Percentiles rank a stretch among this genome's conserved stretches.
Conservation (phyloP, 371 early-diverging fungal genomes). For the Apophysomyces trapeziformis region DNA sequence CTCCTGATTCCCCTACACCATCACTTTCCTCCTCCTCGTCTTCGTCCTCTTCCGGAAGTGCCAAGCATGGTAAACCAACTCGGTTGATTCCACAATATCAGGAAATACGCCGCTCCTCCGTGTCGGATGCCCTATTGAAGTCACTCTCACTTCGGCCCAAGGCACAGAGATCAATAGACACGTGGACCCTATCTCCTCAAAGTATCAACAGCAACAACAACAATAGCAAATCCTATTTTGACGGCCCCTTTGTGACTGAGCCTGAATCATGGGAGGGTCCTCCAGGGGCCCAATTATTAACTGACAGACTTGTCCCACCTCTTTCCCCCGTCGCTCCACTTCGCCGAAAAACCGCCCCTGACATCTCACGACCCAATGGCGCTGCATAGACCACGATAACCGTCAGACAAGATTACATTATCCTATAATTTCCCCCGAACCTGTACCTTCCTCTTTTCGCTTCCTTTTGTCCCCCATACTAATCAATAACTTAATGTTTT, state of each 20-base stretch:
- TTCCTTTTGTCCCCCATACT: no score
- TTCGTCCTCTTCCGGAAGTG: conserved; percentile 2
- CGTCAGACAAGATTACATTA: background rate
- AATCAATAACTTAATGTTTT: no score
- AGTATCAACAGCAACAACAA: background rate
- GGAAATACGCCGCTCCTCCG: conserved; percentile 9
- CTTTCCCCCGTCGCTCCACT: conserved; percentile 11
- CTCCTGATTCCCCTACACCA: conserved; percentile 6
- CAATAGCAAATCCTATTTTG: background rate
- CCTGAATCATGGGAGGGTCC: conserved; percentile 6
- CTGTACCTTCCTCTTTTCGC: background rate
- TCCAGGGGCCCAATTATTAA: conserved; percentile 5
- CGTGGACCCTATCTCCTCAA: conserved; percentile 5
- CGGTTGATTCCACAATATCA: background rate
- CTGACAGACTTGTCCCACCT: background rate
- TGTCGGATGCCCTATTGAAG: conserved; percentile 10
- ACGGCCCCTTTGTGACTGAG: conserved; percentile 6
- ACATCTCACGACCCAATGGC: conserved; percentile 3
- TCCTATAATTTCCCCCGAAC: background rate
- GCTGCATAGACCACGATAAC: background rate
- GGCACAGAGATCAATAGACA: background rate
- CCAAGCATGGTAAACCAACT: background rate
- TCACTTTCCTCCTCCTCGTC: conserved; percentile 10
- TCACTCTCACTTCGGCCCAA: background rate
- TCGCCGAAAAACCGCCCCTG: conserved; percentile 24